These are phyloP conservation scores for Talaromyces nanjingensis DNA, from an alignment of 495 filamentous ascomycete species.

Conservation along the genomic window DNA sequence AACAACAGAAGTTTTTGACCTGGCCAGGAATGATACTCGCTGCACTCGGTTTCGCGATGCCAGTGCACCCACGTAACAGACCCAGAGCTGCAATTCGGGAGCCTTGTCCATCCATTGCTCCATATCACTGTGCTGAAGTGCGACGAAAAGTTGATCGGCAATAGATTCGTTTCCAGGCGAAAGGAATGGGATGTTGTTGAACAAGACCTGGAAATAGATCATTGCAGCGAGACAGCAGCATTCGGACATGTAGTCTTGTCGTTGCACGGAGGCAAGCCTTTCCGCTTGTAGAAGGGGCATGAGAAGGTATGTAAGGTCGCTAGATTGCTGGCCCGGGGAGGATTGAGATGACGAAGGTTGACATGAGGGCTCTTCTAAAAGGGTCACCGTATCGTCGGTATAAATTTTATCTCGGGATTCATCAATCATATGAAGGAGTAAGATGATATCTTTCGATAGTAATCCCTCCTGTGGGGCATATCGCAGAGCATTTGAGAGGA, in stretches of 20 bases:
- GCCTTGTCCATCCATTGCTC: conserved; percentile 1
- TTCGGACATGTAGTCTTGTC: conserved; percentile 3
- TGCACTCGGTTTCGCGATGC: background rate
- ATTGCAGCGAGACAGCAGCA: conserved; percentile 5
- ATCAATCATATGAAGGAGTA: background rate
- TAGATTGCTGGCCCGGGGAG: background rate
- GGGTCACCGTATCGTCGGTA: background rate
- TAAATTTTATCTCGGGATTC: background rate
- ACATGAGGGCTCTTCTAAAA: background rate
- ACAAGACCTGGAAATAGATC: background rate
- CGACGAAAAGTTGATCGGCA: background rate
- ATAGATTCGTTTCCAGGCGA: conserved; percentile 1
- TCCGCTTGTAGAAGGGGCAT: conserved; percentile 1
- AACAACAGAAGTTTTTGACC: conserved; percentile 1
- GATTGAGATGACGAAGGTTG: background rate
- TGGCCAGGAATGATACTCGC: conserved; percentile 1
- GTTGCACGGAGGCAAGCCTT: background rate
- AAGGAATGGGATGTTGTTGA: background rate
- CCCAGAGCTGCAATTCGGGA: background rate
- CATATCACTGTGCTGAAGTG: conserved; percentile 2
- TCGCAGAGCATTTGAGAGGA: conserved; percentile 1
- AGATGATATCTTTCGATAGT: conserved; percentile 1
- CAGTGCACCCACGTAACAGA: conserved; percentile 1
- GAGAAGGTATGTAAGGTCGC: background rate
- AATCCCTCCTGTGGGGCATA: background rate